Conservation (phyloP, 176 grass and related monocot species). For the Elymus sibiricus region DNA sequence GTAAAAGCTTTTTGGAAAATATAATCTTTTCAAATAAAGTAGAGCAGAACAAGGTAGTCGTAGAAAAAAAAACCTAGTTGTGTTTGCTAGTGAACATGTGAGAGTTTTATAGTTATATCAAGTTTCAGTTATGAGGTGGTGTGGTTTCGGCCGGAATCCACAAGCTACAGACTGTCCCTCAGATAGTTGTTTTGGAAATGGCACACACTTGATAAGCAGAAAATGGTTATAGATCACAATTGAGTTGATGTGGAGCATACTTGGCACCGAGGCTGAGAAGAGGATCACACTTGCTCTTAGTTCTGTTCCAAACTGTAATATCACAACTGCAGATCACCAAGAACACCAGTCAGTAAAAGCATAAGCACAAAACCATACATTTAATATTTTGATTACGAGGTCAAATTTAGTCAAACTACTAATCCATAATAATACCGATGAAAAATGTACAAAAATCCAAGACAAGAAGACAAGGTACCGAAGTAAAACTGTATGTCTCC, state of each 20-base stretch:
- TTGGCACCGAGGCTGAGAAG: constrained; percentile 73
- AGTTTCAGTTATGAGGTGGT: not conserved
- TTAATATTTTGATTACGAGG: not conserved
- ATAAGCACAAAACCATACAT: not conserved
- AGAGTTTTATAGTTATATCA: not conserved
- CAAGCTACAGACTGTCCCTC: not conserved
- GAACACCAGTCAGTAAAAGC: not conserved
- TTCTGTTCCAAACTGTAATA: constrained; percentile 88
- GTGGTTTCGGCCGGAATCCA: not conserved
- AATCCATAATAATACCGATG: not conserved
- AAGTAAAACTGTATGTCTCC: not conserved
- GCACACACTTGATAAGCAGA: not conserved
- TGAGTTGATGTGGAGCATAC: constrained; percentile 21
- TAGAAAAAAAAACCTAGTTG: not conserved
- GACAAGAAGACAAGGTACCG: not conserved
- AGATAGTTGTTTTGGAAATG: not conserved
- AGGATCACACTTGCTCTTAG: constrained; percentile 83
- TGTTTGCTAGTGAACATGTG: not conserved
- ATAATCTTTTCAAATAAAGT: not conserved
- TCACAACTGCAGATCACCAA: constrained; percentile 50
- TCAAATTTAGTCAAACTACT: not conserved
- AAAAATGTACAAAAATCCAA: not conserved
- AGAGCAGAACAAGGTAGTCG: not conserved
- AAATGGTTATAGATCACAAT: not conserved
- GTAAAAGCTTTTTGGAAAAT: not conserved